These are phyloP conservation scores for Prosopis cineraria DNA, from an alignment of 306 rosid species.

Conservation along the genomic window DNA sequence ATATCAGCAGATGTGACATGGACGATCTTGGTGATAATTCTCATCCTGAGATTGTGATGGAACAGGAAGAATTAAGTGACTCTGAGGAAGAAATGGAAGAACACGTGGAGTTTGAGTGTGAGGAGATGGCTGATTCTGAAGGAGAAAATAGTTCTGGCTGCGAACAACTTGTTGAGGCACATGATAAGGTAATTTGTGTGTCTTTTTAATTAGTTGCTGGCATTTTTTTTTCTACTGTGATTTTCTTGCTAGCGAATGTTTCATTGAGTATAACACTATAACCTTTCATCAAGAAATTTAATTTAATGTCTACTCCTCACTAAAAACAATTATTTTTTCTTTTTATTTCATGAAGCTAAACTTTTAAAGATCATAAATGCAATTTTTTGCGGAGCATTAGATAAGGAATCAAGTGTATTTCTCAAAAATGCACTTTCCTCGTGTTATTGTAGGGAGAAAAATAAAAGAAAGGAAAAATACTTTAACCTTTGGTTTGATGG, in stretches of 20 bases:
- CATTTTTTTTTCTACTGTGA: not conserved
- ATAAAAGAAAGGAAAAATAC: too few relatives aligned
- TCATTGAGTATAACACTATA: constrained; percentile 4
- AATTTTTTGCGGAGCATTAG: constrained; percentile 4
- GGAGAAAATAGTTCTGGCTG: constrained; percentile 85
- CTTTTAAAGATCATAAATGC: not conserved
- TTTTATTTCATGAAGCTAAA: not conserved
- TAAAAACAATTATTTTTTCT: not conserved
- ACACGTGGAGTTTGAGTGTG: constrained; percentile 92
- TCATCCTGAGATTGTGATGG: constrained; percentile 91
- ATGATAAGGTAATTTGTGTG: constrained; percentile 56
- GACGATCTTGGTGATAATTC: constrained; percentile 69
- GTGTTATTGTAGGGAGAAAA: not conserved
- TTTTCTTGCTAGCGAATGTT: not conserved
- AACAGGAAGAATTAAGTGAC: constrained; percentile 92
- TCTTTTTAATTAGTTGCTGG: constrained; percentile 19
- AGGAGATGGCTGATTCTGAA: constrained; percentile 96
- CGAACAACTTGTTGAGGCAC: constrained; percentile 54
- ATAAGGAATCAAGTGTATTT: not conserved
- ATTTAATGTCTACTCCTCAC: not conserved
- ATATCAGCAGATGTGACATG: constrained; percentile 44
- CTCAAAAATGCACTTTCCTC: not conserved
- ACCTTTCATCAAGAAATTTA: not conserved
- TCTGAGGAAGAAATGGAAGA: constrained; percentile 93
- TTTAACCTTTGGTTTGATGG: too few relatives aligned